Conservation (phyloP, 768 basidiomycete genomes). For the Bullera alba region DNA sequence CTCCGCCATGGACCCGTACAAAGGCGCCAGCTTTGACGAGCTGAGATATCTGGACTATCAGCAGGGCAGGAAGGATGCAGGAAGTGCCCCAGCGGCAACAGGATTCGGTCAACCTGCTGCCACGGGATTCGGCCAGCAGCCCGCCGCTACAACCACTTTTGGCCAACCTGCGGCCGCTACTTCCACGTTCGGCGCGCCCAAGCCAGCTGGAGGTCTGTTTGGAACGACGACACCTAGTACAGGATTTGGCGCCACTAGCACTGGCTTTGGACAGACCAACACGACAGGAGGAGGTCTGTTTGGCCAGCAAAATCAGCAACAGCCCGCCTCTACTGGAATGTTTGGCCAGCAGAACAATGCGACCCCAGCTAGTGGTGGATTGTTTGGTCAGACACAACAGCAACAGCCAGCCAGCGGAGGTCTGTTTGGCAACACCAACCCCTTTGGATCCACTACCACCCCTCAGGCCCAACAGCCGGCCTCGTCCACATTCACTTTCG, state of each 20-base stretch:
- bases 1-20: constrained; percentile 33
- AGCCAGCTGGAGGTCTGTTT: constrained; percentile 24
- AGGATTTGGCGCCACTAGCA: constrained; percentile 7
- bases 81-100: constrained; percentile 18
- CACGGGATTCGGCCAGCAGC: constrained; percentile 19
- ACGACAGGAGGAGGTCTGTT: background rate
- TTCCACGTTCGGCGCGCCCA: constrained; percentile 14
- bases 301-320: background rate
- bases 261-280: constrained; percentile 20
- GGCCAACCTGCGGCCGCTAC: constrained; percentile 1
- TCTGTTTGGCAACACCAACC: constrained; percentile 47
- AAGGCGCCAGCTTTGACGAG: constrained; percentile 31
- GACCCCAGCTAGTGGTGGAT: constrained; percentile 14
- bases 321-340: background rate
- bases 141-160: constrained; percentile 6
- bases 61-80: constrained; percentile 29
- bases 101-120: constrained; percentile 36
- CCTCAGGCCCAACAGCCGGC: constrained; percentile 37
- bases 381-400: constrained; percentile 37
- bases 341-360: constrained; percentile 6
- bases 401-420: constrained; percentile 46
- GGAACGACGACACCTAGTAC: constrained; percentile 6
- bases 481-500: constrained; percentile 27
- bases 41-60: constrained; percentile 40
- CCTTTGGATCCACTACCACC: constrained; percentile 44